These are phyloP conservation scores for Plasmodium cynomolgi DNA, from an alignment of 169 alveolate species.

Conservation along the genomic window DNA sequence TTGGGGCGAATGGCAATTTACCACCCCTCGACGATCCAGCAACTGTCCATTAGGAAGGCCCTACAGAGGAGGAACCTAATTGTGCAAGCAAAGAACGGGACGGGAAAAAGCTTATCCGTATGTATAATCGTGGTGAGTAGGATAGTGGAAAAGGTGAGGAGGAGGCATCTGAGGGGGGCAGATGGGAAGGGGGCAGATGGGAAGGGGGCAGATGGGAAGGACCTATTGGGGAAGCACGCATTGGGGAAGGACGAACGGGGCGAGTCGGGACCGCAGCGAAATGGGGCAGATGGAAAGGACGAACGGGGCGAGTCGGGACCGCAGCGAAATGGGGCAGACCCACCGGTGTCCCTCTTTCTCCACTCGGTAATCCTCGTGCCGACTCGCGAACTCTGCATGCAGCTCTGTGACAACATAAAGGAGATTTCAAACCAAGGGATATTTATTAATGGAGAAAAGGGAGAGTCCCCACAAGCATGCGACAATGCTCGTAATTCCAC, in stretches of 20 bases:
- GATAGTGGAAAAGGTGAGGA: slow-evolving; percentile 2
- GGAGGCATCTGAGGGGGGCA: background rate
- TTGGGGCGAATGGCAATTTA: background rate
- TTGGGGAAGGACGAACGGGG: background rate
- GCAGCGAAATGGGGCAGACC: background rate
- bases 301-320: background rate
- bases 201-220: background rate
- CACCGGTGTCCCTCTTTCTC: slow-evolving; percentile 1
- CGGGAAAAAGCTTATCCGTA: slow-evolving; percentile 57
- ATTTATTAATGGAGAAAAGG: background rate
- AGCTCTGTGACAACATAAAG: slow-evolving; percentile 17
- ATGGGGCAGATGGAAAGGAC: background rate
- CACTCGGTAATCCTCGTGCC: slow-evolving; percentile 25
- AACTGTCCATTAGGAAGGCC: slow-evolving; percentile 9
- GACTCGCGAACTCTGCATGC: slow-evolving; percentile 61
- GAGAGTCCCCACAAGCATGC: too few species aligned
- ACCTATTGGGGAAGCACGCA: background rate
- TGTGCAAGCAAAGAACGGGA: slow-evolving; percentile 61
- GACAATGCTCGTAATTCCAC: background rate
- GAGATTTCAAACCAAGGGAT: background rate
- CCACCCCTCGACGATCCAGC: slow-evolving; percentile 43
- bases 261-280: background rate
- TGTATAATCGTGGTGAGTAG: slow-evolving; percentile 21
- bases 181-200: background rate
- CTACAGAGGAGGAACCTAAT: slow-evolving; percentile 5